phyloP scores from a whole-genome alignment of 1,284 basidiomycete genomes.

The Ceratobasidium sp. region DNA sequence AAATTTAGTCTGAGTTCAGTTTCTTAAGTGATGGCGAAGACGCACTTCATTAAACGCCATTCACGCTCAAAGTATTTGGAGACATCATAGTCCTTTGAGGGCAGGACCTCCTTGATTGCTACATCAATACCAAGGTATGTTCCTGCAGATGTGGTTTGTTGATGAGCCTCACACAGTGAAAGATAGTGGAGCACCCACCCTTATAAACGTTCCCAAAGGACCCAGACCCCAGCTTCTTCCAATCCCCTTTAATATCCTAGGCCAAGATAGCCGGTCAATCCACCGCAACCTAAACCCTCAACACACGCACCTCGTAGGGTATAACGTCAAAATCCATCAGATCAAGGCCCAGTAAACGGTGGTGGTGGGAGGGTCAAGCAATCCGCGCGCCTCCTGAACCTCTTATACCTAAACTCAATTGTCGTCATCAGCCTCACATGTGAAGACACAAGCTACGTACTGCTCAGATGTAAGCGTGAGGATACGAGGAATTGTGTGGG shows the following conservation, averaged over 20 bases:
- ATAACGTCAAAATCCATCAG: constrained; percentile 79
- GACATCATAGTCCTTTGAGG: constrained; percentile 89
- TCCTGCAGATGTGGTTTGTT: constrained; percentile 59
- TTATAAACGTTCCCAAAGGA: constrained; percentile 95
- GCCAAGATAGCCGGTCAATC: constrained; percentile 29
- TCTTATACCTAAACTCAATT: constrained; percentile 7
- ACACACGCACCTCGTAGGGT: constrained; percentile 70
- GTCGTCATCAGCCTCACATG: constrained; percentile 2
- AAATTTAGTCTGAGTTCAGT: constrained; percentile 1
- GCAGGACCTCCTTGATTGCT: constrained; percentile 94
- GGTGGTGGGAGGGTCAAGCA: neutral
- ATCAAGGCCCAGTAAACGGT: neutral
- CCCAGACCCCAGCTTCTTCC: constrained; percentile 88
- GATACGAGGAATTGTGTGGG: neutral
- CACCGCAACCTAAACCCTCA: neutral
- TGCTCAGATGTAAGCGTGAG: neutral
- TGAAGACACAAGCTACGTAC: constrained; percentile 14
- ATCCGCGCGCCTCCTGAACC: neutral
- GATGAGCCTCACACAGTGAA: neutral
- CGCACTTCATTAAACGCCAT: constrained; percentile 92
- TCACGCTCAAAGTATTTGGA: constrained; percentile 98
- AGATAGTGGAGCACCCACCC: constrained; percentile 60
- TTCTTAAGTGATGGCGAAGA: neutral
- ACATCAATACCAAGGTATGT: constrained; percentile 94
- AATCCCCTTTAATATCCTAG: constrained; percentile 87